These are phyloP conservation scores for Isatis tinctoria DNA, from an alignment of 345 rosid genomes.

Conservation along the genomic window DNA sequence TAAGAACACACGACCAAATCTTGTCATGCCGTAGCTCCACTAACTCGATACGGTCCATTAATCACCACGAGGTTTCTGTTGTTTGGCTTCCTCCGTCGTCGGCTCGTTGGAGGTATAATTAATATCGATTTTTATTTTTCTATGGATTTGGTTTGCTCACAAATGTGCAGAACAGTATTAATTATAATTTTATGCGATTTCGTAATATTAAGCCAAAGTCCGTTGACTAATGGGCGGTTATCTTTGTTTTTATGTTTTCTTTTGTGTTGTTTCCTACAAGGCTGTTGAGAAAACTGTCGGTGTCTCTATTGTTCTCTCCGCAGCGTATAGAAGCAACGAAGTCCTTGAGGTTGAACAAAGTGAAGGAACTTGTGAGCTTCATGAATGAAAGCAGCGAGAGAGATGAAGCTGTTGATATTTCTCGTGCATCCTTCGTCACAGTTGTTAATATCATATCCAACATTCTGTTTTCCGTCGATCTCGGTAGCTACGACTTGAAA, in stretches of 20 bases:
- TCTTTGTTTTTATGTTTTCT: neutral
- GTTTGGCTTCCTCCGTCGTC: constrained; percentile 27
- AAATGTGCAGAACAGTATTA: too few relatives aligned
- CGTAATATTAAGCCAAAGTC: neutral
- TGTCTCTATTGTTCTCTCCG: constrained; percentile 18
- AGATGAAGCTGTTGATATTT: constrained; percentile 4
- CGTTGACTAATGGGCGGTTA: neutral
- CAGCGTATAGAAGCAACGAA: constrained; percentile 22
- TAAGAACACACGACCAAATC: constrained; percentile 32
- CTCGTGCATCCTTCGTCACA: neutral
- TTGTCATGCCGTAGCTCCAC: constrained; percentile 22
- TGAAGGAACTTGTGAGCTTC: neutral
- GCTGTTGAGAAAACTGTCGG: constrained; percentile 14
- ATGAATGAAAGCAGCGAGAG: neutral
- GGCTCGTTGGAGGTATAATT: constrained; percentile 34
- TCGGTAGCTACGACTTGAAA: constrained; percentile 11
- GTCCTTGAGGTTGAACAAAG: neutral
- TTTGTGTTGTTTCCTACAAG: neutral
- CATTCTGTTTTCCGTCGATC: neutral
- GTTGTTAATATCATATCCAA: neutral
- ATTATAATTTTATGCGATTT: neutral
- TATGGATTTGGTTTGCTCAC: neutral
- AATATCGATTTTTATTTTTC: too few relatives aligned
- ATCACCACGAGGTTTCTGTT: constrained; percentile 25
- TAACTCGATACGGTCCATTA: neutral